phyloP scores from a whole-genome alignment of 768 basidiomycete species.

The Trametes cubensis region DNA sequence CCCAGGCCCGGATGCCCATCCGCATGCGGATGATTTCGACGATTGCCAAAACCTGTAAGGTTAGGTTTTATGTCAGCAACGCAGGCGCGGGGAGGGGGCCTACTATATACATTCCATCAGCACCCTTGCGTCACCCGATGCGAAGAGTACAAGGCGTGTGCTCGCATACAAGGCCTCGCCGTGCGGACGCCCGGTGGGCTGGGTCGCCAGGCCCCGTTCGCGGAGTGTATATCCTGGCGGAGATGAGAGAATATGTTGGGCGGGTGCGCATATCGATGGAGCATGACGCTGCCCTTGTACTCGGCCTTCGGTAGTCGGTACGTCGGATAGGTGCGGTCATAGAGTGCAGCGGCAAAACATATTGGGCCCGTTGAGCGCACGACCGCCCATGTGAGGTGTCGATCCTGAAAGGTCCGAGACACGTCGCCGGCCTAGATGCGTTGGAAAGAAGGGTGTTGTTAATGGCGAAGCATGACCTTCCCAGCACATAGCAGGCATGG shows the following conservation, averaged over 20 bases:
- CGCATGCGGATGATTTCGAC: slow-evolving; percentile 11
- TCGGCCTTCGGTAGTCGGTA: not conserved
- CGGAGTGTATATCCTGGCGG: slow-evolving; percentile 11
- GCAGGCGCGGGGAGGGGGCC: slow-evolving; percentile 15
- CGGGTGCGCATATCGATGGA: slow-evolving; percentile 4
- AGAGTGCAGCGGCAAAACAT: slow-evolving; percentile 4
- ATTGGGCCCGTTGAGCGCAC: not conserved
- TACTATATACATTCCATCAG: slow-evolving; percentile 24
- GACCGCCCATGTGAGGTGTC: not conserved
- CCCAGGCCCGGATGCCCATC: slow-evolving; percentile 15
- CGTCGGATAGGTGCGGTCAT: slow-evolving; percentile 9
- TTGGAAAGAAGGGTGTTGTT: not conserved
- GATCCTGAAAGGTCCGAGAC: not conserved
- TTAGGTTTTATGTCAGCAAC: slow-evolving; percentile 29
- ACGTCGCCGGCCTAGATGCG: not conserved
- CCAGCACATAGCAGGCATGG: slow-evolving; percentile 1
- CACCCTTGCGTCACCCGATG: slow-evolving; percentile 17
- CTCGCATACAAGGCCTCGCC: slow-evolving; percentile 6
- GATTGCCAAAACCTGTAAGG: slow-evolving; percentile 23
- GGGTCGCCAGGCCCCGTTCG: slow-evolving; percentile 11
- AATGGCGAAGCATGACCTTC: not conserved
- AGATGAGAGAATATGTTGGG: slow-evolving; percentile 15
- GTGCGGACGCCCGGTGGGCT: slow-evolving; percentile 3
- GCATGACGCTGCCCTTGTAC: slow-evolving; percentile 12
- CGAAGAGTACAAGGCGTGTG: slow-evolving; percentile 19